Conservation (phyloP, 2,329 filamentous ascomycete species). For the Trichoderma sp. region DNA sequence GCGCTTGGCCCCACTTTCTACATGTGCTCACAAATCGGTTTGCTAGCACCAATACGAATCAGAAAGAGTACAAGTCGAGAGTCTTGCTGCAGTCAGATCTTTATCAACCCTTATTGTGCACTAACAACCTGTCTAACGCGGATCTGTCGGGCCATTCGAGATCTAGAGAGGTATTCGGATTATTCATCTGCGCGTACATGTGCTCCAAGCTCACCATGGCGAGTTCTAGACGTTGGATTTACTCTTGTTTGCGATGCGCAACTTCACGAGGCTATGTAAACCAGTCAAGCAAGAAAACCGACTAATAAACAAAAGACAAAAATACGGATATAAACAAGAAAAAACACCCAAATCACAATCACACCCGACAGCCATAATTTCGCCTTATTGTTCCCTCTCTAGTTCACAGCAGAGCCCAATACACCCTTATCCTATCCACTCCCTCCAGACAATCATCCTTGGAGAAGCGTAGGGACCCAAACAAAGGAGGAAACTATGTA, state of each 20-base stretch:
- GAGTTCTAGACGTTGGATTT: neutral
- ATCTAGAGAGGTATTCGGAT: neutral
- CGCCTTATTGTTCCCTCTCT: conserved; percentile 9
- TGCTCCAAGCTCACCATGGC: neutral
- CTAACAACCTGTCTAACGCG: neutral
- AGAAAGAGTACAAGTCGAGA: neutral
- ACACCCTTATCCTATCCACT: conserved; percentile 16
- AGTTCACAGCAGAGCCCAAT: conserved; percentile 4
- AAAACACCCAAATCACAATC: neutral
- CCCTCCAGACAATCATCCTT: neutral
- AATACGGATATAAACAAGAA: neutral
- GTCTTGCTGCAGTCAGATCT: conserved; percentile 20
- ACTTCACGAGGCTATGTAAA: neutral
- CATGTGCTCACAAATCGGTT: conserved; percentile 11
- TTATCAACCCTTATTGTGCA: conserved; percentile 5
- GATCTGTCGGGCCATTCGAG: neutral
- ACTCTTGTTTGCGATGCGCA: neutral
- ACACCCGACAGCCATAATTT: conserved; percentile 16
- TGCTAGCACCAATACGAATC: neutral
- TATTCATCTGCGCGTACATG: neutral
- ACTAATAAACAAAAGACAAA: neutral
- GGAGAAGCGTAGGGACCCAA: neutral
- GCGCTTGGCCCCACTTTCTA: neutral
- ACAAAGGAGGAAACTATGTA: conserved; percentile 13
- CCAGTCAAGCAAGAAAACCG: neutral